phyloP scores from a whole-genome alignment of 2,329 filamentous ascomycete species.

The Xylariaceae sp. region DNA sequence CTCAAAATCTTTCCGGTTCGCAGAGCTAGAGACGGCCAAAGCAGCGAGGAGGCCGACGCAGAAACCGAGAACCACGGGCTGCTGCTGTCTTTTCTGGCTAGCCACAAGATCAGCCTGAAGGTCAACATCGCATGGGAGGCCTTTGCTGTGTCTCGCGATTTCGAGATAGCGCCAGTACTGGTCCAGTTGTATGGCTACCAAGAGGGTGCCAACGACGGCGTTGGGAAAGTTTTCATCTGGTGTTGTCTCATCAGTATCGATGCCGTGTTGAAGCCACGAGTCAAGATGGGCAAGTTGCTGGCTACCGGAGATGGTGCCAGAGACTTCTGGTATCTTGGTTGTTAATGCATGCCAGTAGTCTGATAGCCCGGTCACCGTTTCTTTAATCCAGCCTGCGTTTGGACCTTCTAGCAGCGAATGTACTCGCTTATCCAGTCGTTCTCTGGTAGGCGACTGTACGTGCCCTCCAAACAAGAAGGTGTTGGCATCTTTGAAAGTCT shows the following conservation, averaged over 20 bases:
- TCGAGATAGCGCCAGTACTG: constrained; percentile 16
- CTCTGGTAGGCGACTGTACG: constrained; percentile 5
- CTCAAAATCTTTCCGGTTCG: constrained; percentile 33
- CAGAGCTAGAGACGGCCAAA: constrained; percentile 39
- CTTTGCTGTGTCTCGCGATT: no score
- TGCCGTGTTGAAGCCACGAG: constrained; percentile 7
- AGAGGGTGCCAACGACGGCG: constrained; percentile 4
- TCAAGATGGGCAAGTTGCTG: constrained; percentile 4
- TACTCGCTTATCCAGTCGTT: constrained; percentile 6
- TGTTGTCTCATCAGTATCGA: neutral
- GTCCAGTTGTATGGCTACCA: constrained; percentile 11
- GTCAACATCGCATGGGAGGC: no score
- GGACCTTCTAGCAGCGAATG: neutral
- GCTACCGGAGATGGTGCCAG: constrained; percentile 1
- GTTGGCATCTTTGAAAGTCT: no score
- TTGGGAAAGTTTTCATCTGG: constrained; percentile 1
- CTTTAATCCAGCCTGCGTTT: constrained; percentile 7
- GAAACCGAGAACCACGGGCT: constrained; percentile 38
- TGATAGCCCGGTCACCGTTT: constrained; percentile 1
- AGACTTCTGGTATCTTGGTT: constrained; percentile 6
- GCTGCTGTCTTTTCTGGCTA: constrained; percentile 1
- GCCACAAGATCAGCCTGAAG: no score
- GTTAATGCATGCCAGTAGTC: constrained; percentile 5
- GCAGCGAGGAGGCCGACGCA: constrained; percentile 46
- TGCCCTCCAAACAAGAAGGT: constrained; percentile 12